Conservation (phyloP, 306 rosid species). For the Acacia melanoxylon region DNA sequence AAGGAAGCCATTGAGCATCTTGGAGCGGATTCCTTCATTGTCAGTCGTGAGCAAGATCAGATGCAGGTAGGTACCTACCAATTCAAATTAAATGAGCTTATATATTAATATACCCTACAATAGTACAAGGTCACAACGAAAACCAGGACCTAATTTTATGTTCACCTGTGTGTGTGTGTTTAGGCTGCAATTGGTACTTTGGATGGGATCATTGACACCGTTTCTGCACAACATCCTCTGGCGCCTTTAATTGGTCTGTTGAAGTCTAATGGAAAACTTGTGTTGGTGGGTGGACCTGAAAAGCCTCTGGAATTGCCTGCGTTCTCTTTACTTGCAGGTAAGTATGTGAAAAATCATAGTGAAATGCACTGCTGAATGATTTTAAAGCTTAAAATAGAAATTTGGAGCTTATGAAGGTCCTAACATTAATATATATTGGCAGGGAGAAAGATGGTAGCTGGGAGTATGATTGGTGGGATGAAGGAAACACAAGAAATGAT, state of each 20-base stretch:
- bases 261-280: neutral
- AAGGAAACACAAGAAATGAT: constrained; percentile 59
- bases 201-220: neutral
- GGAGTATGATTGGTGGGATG: constrained; percentile 46
- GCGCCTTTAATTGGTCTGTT: neutral
- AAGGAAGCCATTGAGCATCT: constrained; percentile 48
- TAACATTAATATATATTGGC: neutral
- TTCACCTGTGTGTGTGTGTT: neutral
- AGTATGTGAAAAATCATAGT: no score
- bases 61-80: neutral
- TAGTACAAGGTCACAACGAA: neutral
- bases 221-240: neutral
- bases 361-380: neutral
- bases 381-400: neutral
- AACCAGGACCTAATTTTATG: neutral
- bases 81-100: no score
- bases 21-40: constrained; percentile 53
- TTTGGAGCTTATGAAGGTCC: neutral
- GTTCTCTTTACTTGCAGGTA: neutral
- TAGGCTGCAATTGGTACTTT: neutral
- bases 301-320: neutral
- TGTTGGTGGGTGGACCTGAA: neutral
- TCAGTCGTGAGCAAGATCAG: constrained; percentile 47
- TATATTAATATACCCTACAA: no score
- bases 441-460: constrained; percentile 49